Evolutionary conservation across 164 flowering plant species (phyloP), one percentile per base, ranked within the genome.

Genomic region (Warburgia ugandensis): DNA sequence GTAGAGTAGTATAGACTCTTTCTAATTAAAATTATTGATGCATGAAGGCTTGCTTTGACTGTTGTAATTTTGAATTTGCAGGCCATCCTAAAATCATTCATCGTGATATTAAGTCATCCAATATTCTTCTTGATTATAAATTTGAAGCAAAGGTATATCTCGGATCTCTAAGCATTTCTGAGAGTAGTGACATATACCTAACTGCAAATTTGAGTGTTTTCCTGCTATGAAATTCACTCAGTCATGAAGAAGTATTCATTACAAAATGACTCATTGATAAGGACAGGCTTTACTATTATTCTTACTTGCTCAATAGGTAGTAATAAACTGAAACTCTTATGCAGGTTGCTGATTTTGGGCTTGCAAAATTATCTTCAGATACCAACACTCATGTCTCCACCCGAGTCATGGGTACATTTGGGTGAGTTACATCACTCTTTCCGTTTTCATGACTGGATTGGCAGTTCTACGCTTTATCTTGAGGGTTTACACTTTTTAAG

Each of bases 261-360:
- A n/a, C n/a, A n/a, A n/a, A n/a, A n/a, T n/a, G n/a, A n/a, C n/a
- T n/a, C n/a, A n/a, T n/a, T n/a, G n/a, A n/a, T n/a, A n/a, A n/a
- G n/a, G n/a, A n/a, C n/a, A n/a, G n/a, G n/a, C n/a, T n/a, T n/a
- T n/a, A n/a, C n/a, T n/a, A n/a, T n/a, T n/a, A n/a, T 7, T 21
- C 14, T 43, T 7, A 14, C 22, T 22, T 5, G 11, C 46, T 17
- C 14, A 9, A n/a, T 20, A 17, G 23, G 13, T 45, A 12, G 27
- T 23, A 45, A 12, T 45, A 23, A 45, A 16, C 3, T 26, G n/a
- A 6, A 14, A 6, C 23, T 10, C 49, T 32, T 56, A 55, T 66
- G 38, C 72, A 92, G 98, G 98, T 88, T 66, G 95, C 98, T 14
- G 98, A 92, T 68, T 92, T 92, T 75, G 98, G 98, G 50, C 91